Evolutionary conservation across 495 filamentous ascomycete species (phyloP), one percentile per base, ranked within the genome.

Genomic region (Thozetella sp.): DNA sequence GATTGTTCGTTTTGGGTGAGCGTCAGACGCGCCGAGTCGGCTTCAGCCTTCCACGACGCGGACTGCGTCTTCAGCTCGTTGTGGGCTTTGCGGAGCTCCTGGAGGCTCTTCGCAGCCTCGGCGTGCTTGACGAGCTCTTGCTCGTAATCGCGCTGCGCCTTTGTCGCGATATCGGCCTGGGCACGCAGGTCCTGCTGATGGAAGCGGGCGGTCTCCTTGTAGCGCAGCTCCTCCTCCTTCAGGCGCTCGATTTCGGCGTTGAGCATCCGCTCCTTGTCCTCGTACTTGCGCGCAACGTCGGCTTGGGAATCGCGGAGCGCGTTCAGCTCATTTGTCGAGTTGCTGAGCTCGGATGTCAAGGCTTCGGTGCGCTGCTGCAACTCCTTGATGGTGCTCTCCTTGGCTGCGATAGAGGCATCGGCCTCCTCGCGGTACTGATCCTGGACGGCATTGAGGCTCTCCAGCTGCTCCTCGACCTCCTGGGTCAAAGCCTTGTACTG

Each of bases 141-240:
- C 70, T 99, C 96, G 65, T 99, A 99, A 60, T 94, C 93, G 63
- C 96, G 88, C 70, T 98, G 96, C 6, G 95, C 93, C 67, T 91
- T 90, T 55, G 91, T 85, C 2, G 96, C 90, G 68, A 99, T 99
- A 23, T 93, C 88, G 22, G 93, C 93, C 73, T 99, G 96, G 1
- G 90, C 90, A 54, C 94, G 92, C 20, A 98, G 78, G 65, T 98
- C 93, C 56, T 93, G 90, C 72, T 94, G 91, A 68, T 95, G 90
- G 72, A 88, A 91, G 55, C 87, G 81, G n/a, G 89, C 86, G 23
- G 90, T 83, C 20, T 88, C 88, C 53, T 84, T 81, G 66, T 93
- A 88, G 53, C 91, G 83, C 64, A 96, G 90, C 62, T 88, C 88
- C 59, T 97, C 91, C 55, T 96, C 92, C 68, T 91, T 94, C 22